These are phyloP conservation scores for Cyclotella distinguenda DNA, from an alignment of 108 stramenopile species.

Conservation along the genomic window DNA sequence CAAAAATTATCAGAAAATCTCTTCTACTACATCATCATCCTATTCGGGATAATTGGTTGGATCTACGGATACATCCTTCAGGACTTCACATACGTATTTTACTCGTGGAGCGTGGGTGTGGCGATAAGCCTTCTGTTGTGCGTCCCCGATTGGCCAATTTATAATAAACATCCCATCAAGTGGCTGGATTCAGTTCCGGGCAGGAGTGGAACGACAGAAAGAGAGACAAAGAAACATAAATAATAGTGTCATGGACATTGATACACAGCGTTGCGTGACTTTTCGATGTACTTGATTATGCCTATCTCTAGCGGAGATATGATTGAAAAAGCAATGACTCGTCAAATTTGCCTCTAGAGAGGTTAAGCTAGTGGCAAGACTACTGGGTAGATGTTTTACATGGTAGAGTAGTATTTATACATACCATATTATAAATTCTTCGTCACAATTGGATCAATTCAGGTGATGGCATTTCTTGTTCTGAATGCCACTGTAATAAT, in stretches of 20 bases:
- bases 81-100: conserved; percentile 83
- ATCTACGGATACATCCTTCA: conserved; percentile 84
- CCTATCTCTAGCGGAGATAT: no score
- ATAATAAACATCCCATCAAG: conserved; percentile 84
- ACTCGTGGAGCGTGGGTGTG: conserved; percentile 83
- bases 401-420: no score
- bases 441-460: no score
- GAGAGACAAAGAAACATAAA: conserved; percentile 43
- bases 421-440: no score
- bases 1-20: conserved; percentile 81
- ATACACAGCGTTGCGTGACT: background rate
- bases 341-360: no score
- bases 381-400: no score
- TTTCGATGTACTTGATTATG: no score
- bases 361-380: no score
- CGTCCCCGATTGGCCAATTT: conserved; percentile 91
- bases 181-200: conserved; percentile 87
- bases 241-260: background rate
- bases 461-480: no score
- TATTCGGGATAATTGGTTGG: conserved; percentile 84
- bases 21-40: conserved; percentile 81
- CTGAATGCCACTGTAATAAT: no score
- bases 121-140: conserved; percentile 74
- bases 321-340: no score
- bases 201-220: conserved; percentile 45